Conservation (phyloP, 75 land plant genomes). For the Larix kaempferi region DNA sequence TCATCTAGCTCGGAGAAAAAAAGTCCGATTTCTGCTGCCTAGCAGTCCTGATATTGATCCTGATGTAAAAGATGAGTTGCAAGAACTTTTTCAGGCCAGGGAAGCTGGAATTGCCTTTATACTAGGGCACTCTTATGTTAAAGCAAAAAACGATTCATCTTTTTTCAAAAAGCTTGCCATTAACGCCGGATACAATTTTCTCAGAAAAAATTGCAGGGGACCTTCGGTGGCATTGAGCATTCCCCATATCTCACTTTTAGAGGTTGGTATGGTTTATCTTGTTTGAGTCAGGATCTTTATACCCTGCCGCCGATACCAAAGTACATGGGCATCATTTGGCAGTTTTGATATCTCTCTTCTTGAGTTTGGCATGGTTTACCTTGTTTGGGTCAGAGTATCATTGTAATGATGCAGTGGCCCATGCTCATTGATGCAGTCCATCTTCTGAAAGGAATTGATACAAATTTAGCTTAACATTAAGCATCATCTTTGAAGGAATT, state of each 20-base stretch:
- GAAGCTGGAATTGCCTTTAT: conserved; percentile 58
- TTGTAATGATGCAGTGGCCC: no score
- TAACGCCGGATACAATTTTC: conserved; percentile 36
- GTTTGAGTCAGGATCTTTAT: conserved; percentile 18
- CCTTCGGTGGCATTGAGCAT: conserved; percentile 38
- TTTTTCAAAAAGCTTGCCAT: conserved; percentile 39
- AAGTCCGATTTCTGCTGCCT: conserved; percentile 34
- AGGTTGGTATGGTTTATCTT: conserved; percentile 57
- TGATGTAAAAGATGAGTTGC: conserved; percentile 21
- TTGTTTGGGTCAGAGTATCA: no score
- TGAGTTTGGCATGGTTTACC: no score
- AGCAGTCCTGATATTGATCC: conserved; percentile 20
- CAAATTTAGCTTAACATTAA: no score
- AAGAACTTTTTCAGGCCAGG: conserved; percentile 40
- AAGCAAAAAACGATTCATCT: conserved; percentile 38
- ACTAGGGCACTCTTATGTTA: conserved; percentile 45
- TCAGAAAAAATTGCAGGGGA: conserved; percentile 44
- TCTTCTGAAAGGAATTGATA: no score
- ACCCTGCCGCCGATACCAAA: no score
- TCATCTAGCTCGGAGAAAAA: conserved; percentile 16
- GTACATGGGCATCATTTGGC: no score
- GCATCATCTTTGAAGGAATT: no score
- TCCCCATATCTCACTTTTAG: conserved; percentile 45
- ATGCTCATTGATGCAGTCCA: no score
- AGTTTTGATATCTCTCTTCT: no score